These are phyloP conservation scores for Thelonectria blattea DNA, from an alignment of 2,329 filamentous ascomycete genomes.

Conservation along the genomic window DNA sequence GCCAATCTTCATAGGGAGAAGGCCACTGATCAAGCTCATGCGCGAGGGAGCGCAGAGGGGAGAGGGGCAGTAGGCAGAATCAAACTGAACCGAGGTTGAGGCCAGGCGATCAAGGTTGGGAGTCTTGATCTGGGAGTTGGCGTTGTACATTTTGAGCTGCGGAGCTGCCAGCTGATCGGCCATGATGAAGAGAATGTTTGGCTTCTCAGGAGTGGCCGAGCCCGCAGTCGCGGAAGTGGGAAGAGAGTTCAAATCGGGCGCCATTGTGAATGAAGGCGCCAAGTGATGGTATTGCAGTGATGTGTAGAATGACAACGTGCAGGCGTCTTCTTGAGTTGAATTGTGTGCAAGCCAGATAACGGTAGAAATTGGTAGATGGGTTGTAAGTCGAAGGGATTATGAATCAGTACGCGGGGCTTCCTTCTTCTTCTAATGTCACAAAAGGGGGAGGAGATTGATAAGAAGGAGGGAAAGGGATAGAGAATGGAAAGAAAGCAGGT, in stretches of 20 bases:
- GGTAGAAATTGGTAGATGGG: background rate
- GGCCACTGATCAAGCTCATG: slow-evolving; percentile 93
- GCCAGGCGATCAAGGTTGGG: slow-evolving; percentile 87
- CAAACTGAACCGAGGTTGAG: slow-evolving; percentile 83
- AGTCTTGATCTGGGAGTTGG: slow-evolving; percentile 86
- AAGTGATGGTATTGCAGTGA: too few relatives aligned
- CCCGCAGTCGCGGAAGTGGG: slow-evolving; percentile 55
- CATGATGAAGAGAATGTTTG: slow-evolving; percentile 80
- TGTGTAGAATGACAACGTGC: too few relatives aligned
- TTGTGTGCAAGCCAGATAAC: background rate
- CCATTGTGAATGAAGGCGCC: slow-evolving; percentile 54
- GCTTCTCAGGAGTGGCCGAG: slow-evolving; percentile 36
- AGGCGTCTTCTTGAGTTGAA: background rate
- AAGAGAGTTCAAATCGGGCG: slow-evolving; percentile 77
- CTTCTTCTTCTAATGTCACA: background rate
- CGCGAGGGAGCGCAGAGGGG: slow-evolving; percentile 91
- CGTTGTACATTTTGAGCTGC: slow-evolving; percentile 89
- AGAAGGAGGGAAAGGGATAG: background rate
- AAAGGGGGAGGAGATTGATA: background rate
- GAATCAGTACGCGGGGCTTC: background rate
- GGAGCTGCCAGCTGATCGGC: slow-evolving; percentile 93
- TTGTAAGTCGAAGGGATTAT: background rate
- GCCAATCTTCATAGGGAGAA: slow-evolving; percentile 88
- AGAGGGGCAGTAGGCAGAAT: slow-evolving; percentile 93
- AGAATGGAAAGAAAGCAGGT: slow-evolving; percentile 3